Percentiles rank a stretch among this genome's conserved stretches.
Conservation (phyloP, 2,329 filamentous ascomycete species). For the Bimuria novae-zelandiae region DNA sequence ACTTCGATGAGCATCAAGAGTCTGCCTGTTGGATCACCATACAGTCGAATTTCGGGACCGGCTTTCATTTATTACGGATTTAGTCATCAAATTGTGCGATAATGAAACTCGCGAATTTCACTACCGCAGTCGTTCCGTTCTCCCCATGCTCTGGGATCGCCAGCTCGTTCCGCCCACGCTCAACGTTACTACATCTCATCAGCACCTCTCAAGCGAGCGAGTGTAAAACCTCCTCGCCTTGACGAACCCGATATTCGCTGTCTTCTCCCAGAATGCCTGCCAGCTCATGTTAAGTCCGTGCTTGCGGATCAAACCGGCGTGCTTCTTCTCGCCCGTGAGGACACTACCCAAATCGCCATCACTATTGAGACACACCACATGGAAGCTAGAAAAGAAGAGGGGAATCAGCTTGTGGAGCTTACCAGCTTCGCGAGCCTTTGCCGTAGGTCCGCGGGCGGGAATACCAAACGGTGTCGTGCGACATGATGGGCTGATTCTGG, state of each 20-base stretch:
- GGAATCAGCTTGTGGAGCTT: too few species aligned
- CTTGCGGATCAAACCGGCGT: constrained; percentile 97
- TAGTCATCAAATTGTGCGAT: too few species aligned
- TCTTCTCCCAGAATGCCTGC: constrained; percentile 70
- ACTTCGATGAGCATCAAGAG: too few species aligned
- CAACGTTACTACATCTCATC: not conserved
- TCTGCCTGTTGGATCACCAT: too few species aligned
- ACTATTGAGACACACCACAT: not conserved
- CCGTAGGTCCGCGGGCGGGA: constrained; percentile 79
- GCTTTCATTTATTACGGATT: too few species aligned
- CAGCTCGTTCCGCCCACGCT: not conserved
- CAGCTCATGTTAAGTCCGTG: constrained; percentile 86
- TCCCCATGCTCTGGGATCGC: too few species aligned
- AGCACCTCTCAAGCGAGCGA: not conserved
- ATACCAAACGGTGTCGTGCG: constrained; percentile 6
- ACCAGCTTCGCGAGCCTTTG: constrained; percentile 92
- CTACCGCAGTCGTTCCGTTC: too few species aligned
- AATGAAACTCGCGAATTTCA: too few species aligned
- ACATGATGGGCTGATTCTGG: not conserved
- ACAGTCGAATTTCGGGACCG: too few species aligned
- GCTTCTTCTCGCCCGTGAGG: constrained; percentile 35
- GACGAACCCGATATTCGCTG: constrained; percentile 67
- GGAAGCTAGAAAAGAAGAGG: constrained; percentile 43
- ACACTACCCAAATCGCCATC: constrained; percentile 16
- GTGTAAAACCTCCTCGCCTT: constrained; percentile 54